Conservation (phyloP, 805 yeast species). For the Barnettozyma sp. region DNA sequence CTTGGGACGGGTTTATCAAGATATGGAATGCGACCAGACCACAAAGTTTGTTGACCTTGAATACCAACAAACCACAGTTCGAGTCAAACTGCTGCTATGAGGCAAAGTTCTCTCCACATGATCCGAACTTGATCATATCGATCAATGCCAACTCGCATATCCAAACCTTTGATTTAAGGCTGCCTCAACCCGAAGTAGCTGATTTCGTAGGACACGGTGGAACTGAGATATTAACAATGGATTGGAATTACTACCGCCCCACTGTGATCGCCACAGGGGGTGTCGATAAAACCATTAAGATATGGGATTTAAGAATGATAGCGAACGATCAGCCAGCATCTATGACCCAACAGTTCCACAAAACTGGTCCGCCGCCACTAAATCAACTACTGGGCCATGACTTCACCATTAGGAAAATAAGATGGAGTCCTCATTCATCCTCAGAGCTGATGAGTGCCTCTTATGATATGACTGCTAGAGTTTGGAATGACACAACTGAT, state of each 20-base stretch:
- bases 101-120: constrained; percentile 80
- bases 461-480: constrained; percentile 87
- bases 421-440: constrained; percentile 86
- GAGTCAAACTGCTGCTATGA: constrained; percentile 63
- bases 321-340: constrained; percentile 28
- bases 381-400: constrained; percentile 84
- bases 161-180: constrained; percentile 77
- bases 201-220: constrained; percentile 73
- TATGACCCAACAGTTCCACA: constrained; percentile 30
- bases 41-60: constrained; percentile 51
- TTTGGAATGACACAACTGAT: constrained; percentile 74
- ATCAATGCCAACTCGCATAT: constrained; percentile 70
- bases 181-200: constrained; percentile 48
- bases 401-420: constrained; percentile 73
- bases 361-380: constrained; percentile 56
- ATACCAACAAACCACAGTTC: constrained; percentile 26
- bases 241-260: constrained; percentile 86
- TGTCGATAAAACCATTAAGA: constrained; percentile 76
- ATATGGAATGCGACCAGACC: constrained; percentile 64
- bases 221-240: constrained; percentile 71
- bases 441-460: constrained; percentile 67
- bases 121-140: constrained; percentile 58
- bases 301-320: constrained; percentile 85
- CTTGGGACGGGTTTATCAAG: constrained; percentile 91
- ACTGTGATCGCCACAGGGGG: constrained; percentile 81